These are phyloP conservation scores for Penicillium paneum DNA, from an alignment of 2,329 filamentous ascomycete genomes.

Conservation along the genomic window DNA sequence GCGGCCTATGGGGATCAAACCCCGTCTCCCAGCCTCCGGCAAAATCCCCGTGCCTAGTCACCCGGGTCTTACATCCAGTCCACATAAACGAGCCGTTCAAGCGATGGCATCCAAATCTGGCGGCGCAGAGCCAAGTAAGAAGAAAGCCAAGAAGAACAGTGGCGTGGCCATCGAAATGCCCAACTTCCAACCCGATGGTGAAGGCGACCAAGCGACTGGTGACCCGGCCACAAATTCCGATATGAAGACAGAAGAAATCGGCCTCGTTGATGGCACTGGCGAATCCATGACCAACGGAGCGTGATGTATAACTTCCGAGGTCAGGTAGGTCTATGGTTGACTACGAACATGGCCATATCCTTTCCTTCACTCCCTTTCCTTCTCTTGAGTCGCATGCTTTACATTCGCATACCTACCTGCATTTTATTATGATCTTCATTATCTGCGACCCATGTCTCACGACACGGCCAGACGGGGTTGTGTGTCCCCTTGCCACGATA, in stretches of 20 bases:
- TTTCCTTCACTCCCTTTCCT: neutral
- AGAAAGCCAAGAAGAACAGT: slow-evolving; percentile 44
- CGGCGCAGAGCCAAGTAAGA: slow-evolving; percentile 40
- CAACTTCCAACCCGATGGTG: slow-evolving; percentile 21
- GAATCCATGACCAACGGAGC: slow-evolving; percentile 5
- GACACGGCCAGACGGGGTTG: neutral
- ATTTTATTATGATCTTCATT: neutral
- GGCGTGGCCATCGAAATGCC: slow-evolving; percentile 30
- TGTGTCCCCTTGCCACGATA: neutral
- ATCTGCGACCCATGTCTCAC: neutral
- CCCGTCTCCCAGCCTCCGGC: slow-evolving; percentile 46
- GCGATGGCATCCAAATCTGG: slow-evolving; percentile 28
- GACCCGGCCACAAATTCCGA: slow-evolving; percentile 19
- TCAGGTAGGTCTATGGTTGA: slow-evolving; percentile 12
- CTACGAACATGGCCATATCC: slow-evolving; percentile 23
- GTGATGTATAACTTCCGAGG: slow-evolving; percentile 29
- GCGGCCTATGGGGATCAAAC: slow-evolving; percentile 50
- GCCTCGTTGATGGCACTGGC: slow-evolving; percentile 34
- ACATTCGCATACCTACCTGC: neutral
- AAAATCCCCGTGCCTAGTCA: slow-evolving; percentile 41
- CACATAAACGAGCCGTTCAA: slow-evolving; percentile 41
- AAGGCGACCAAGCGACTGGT: slow-evolving; percentile 27
- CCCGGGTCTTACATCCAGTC: slow-evolving; percentile 35
- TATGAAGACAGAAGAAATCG: slow-evolving; percentile 10
- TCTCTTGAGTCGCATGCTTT: neutral